Evolutionary conservation across 441 rosid genomes (phyloP).

Genomic region (Populus hybrid): DNA sequence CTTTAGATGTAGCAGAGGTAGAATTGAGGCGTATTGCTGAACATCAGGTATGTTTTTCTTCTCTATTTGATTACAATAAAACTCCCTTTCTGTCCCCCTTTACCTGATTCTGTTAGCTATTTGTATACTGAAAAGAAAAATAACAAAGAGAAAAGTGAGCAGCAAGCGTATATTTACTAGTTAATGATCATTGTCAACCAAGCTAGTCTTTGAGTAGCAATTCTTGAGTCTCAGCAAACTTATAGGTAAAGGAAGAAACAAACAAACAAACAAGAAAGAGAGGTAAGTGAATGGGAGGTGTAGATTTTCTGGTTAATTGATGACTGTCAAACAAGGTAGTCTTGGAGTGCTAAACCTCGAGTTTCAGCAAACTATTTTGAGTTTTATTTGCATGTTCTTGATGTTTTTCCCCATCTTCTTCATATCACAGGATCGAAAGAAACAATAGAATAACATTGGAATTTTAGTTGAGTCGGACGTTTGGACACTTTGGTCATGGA

Average conservation of each 20-base stretch:
- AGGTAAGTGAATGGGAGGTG: neutral
- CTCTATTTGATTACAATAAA: neutral
- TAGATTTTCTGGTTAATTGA: neutral
- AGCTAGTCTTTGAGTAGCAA: neutral
- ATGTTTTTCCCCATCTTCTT: constrained; percentile 1
- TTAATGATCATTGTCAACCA: neutral
- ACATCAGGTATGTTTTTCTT: constrained; percentile 52
- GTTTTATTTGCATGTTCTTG: neutral
- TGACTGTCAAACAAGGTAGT: neutral
- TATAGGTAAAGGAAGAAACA: neutral
- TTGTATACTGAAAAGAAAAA: neutral
- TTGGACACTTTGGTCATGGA: neutral
- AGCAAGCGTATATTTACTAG: neutral
- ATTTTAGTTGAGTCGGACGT: neutral
- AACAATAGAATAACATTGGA: neutral
- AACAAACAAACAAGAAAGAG: neutral
- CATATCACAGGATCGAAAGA: neutral
- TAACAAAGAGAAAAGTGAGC: neutral
- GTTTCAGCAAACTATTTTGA: neutral
- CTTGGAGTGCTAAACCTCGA: neutral
- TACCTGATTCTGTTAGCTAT: neutral
- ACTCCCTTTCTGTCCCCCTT: neutral
- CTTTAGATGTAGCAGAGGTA: constrained; percentile 69
- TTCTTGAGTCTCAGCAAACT: neutral
- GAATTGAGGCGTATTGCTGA: constrained; percentile 63